Conservation (phyloP, 208 protist species). For the Leishmania lainsoni region DNA sequence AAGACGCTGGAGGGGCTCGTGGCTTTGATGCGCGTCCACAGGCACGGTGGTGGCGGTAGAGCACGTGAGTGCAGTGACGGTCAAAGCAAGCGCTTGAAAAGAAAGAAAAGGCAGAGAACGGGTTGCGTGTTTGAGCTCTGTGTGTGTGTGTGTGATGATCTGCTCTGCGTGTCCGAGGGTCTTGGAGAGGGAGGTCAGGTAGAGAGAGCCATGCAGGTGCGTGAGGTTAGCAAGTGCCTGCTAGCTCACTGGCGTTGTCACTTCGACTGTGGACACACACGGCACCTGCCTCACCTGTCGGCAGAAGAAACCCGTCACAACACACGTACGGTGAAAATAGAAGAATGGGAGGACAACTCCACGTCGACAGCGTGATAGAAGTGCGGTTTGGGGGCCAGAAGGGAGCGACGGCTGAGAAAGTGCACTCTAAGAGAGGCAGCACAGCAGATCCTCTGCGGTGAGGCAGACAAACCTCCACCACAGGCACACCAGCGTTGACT, state of each 20-base stretch:
- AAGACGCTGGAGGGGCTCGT: background rate
- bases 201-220: background rate
- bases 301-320: background rate
- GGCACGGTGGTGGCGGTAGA: background rate
- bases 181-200: too few species aligned
- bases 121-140: background rate
- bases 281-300: background rate
- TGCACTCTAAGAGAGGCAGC: background rate
- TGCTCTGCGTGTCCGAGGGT: background rate
- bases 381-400: background rate
- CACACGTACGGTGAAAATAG: background rate
- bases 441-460: background rate
- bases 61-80: background rate
- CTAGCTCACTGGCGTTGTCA: background rate
- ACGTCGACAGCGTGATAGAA: background rate
- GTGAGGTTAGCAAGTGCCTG: background rate
- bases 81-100: background rate
- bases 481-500: background rate
- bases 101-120: background rate
- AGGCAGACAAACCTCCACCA: background rate
- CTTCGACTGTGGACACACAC: background rate
- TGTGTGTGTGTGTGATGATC: background rate
- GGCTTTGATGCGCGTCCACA: background rate
- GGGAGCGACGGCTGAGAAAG: background rate
- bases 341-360: background rate